Conservation (phyloP, 2,329 filamentous ascomycete species). For the Aspergillus eucalypticola region DNA sequence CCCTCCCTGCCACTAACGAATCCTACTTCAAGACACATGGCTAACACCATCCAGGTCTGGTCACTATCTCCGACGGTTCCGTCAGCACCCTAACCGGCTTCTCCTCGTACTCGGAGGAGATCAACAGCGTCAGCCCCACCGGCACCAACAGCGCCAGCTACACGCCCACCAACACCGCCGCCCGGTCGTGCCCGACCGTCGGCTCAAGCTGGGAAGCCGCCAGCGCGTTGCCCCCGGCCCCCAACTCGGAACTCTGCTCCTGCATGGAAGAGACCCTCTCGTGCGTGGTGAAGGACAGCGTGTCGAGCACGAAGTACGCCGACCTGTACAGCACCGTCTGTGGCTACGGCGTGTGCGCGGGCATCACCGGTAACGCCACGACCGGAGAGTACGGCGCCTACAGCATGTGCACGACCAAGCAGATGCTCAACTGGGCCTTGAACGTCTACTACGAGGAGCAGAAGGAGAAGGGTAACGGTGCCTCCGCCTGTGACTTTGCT, state of each 20-base stretch:
- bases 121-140: slow-evolving; percentile 66
- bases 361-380: slow-evolving; percentile 42
- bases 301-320: slow-evolving; percentile 61
- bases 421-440: slow-evolving; percentile 46
- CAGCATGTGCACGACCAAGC: slow-evolving; percentile 43
- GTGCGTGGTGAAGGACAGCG: slow-evolving; percentile 64
- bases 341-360: slow-evolving; percentile 42
- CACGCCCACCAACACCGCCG: slow-evolving; percentile 68
- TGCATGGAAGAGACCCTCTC: slow-evolving; percentile 76
- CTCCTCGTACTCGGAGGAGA: slow-evolving; percentile 66
- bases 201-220: slow-evolving; percentile 65
- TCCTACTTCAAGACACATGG: too few species aligned
- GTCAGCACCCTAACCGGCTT: slow-evolving; percentile 73
- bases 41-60: slow-evolving; percentile 23
- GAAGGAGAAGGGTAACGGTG: slow-evolving; percentile 32
- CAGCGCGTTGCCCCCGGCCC: slow-evolving; percentile 72
- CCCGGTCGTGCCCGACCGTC: slow-evolving; percentile 68
- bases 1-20: neutral
- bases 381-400: slow-evolving; percentile 48
- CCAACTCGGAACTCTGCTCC: slow-evolving; percentile 73
- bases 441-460: slow-evolving; percentile 47
- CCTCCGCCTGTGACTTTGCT: slow-evolving; percentile 44
- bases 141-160: slow-evolving; percentile 67
- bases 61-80: slow-evolving; percentile 64
- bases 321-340: slow-evolving; percentile 64